Base-by-base conservation (phyloP, 2,329 filamentous ascomycete species). In the Fusarium hostae region DNA sequence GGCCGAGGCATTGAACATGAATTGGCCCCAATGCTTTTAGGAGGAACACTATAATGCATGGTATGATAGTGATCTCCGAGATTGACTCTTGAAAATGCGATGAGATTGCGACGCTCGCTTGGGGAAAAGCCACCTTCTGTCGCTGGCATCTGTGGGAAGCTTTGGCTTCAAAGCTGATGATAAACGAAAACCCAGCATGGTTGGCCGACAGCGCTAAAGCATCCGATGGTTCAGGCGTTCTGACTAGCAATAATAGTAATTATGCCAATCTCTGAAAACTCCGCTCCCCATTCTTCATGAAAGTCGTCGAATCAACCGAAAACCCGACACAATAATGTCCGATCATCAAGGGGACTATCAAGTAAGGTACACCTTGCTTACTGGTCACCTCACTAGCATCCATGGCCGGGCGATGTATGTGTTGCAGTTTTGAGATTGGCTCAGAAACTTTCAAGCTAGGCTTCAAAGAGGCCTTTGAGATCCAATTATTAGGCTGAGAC, bases 401-500 rank as follows among this genome's bases (percentile, higher is more conserved):
- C 24, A 32, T 13, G 41, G 54, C 55, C 55, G 44, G 56, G 18
- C 47, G 47, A 66, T 43, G 37, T 26, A 22, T 59, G 51, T 60
- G 56, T 63, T 50, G 51, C 63, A 58, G 45, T 54, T 58, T 70
- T 35, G 50, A 64, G 74, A 75, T 73, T 73, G 59, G 63, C 54
- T 52, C 59, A 61, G 58, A 63, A 66, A 56, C 61, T 63, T 70
- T 65, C 41, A 65, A 70, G 71, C 71, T 70, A 77, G 61, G 63
- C 69, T 72, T 66, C 55, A 75, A 56, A 68, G 51, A 70, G 48
- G 43, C 37, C 55, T 63, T 57, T 65, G 59, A 66, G 61, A 70
- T 59, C 75, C 73, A 77, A 75, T 76, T 74, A 73, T 57, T 57
- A 52, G 61, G 63, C 68, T 77, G 72, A 76, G 75, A 75, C 73